Percentiles rank a stretch among this genome's conserved stretches.
These are phyloP conservation scores for Dipodascopsis uninucleata DNA, from an alignment of 805 yeast genomes.

Conservation along the genomic window DNA sequence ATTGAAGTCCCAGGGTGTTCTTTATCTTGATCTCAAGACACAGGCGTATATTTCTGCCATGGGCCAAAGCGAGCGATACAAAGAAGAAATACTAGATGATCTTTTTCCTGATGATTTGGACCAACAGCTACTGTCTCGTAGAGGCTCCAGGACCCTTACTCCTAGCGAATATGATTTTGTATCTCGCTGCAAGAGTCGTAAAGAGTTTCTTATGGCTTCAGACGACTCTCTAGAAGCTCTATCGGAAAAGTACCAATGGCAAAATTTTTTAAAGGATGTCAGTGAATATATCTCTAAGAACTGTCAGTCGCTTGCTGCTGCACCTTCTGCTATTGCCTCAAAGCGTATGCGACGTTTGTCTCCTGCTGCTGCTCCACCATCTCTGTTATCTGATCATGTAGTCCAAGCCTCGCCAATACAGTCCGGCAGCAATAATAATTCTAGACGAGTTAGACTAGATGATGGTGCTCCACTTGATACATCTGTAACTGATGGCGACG, in stretches of 20 bases:
- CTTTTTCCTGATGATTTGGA: conserved; percentile 68
- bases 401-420: too few species aligned
- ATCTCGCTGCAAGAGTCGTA: conserved; percentile 66
- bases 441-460: too few species aligned
- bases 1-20: conserved; percentile 67
- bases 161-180: conserved; percentile 81
- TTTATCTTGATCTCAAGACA: conserved; percentile 84
- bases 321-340: too few species aligned
- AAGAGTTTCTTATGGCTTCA: conserved; percentile 48
- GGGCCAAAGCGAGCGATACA: conserved; percentile 55
- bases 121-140: conserved; percentile 38
- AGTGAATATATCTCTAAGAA: conserved; percentile 71
- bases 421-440: too few species aligned
- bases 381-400: too few species aligned
- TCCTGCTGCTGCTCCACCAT: too few species aligned
- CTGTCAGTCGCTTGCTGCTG: conserved; percentile 26
- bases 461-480: too few species aligned
- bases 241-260: conserved; percentile 79
- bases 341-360: too few species aligned
- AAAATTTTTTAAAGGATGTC: conserved; percentile 71
- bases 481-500: too few species aligned
- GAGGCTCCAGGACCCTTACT: conserved; percentile 43
- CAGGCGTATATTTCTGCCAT: conserved; percentile 91
- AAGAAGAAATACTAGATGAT: conserved; percentile 65
- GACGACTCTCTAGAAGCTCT: conserved; percentile 48